These are phyloP conservation scores for Populus ilicifolia DNA, from an alignment of 345 rosid genomes.

Conservation along the genomic window DNA sequence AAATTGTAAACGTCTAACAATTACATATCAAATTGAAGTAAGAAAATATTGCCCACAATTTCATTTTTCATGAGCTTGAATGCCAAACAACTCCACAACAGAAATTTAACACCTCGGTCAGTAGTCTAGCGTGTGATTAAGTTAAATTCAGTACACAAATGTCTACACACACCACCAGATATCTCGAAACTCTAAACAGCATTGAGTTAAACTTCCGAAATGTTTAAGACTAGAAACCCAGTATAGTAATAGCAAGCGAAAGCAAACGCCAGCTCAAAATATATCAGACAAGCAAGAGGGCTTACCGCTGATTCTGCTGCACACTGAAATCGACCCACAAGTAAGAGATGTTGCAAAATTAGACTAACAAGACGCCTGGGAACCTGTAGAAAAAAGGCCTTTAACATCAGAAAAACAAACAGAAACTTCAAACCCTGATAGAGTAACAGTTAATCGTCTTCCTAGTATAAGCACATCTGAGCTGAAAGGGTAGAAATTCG, in stretches of 20 bases:
- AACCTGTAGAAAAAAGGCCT: conserved; percentile 5
- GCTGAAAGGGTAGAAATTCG: neutral
- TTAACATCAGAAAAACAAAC: neutral
- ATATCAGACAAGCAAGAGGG: neutral
- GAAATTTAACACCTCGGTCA: neutral
- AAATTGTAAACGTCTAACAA: neutral
- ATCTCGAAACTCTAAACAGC: neutral
- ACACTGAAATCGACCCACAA: neutral
- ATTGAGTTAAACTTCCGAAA: neutral
- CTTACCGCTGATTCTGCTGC: conserved; percentile 5
- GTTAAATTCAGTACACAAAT: too few relatives aligned
- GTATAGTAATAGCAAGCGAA: neutral
- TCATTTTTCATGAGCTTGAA: neutral
- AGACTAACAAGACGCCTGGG: conserved; percentile 1
- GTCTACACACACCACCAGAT: neutral
- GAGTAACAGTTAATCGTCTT: neutral
- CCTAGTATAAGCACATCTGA: neutral
- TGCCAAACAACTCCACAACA: neutral
- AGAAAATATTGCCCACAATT: neutral
- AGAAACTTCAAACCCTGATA: neutral
- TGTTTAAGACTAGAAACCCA: neutral
- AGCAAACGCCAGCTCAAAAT: neutral
- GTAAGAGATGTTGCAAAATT: conserved; percentile 5
- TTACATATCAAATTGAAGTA: neutral
- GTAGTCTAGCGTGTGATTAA: neutral